These are phyloP conservation scores for Lyophyllum shimeji DNA, from an alignment of 768 basidiomycete species.

Conservation along the genomic window DNA sequence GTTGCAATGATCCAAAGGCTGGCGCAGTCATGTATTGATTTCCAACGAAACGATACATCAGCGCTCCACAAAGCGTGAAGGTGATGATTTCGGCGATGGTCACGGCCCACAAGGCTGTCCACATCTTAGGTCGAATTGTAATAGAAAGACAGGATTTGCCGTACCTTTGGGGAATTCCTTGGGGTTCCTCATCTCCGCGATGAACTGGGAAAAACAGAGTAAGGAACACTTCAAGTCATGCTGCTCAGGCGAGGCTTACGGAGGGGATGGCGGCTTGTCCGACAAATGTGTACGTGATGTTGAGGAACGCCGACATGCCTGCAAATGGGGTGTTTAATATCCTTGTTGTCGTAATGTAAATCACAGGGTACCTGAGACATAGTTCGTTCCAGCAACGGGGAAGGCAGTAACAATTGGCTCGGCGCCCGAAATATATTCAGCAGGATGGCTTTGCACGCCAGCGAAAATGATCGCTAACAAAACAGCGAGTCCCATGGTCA, in stretches of 20 bases:
- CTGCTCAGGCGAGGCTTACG: conserved; percentile 14
- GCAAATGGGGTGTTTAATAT: not conserved
- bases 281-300: conserved; percentile 45
- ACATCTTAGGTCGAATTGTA: not conserved
- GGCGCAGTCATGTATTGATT: conserved; percentile 46
- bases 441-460: conserved; percentile 40
- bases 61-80: conserved; percentile 42
- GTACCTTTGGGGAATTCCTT: conserved; percentile 44
- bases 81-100: conserved; percentile 42
- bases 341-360: not conserved
- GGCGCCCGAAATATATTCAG: conserved; percentile 34
- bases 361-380: conserved; percentile 29
- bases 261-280: conserved; percentile 46
- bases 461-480: conserved; percentile 41
- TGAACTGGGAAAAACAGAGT: conserved; percentile 28
- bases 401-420: conserved; percentile 36
- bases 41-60: conserved; percentile 39
- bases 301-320: conserved; percentile 47
- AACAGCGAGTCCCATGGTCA: conserved; percentile 48
- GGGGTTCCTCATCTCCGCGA: conserved; percentile 48
- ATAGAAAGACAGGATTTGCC: not conserved
- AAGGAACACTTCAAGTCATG: not conserved
- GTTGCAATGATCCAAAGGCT: conserved; percentile 39
- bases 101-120: conserved; percentile 39
- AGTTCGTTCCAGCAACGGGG: conserved; percentile 38